Conservation (phyloP, 352 stramenopile species). For the Pythium apleroticum region DNA sequence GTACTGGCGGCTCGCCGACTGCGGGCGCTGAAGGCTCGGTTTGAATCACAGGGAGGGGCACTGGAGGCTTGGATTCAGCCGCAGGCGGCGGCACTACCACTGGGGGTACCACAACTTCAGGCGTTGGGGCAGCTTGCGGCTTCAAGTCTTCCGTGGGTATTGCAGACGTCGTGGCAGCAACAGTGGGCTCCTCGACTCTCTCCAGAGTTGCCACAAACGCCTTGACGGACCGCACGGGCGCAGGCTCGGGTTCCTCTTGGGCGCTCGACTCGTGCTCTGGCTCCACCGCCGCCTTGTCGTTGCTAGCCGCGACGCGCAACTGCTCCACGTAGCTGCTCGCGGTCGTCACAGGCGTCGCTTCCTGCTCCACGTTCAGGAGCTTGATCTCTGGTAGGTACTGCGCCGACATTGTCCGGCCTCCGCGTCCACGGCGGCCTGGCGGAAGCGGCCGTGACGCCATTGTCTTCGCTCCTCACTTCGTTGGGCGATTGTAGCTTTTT, state of each 20-base stretch:
- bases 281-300: background rate
- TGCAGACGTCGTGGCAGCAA: background rate
- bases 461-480: background rate
- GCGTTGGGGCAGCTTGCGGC: background rate
- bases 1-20: background rate
- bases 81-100: background rate
- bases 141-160: background rate
- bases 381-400: conserved; percentile 30
- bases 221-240: conserved; percentile 21
- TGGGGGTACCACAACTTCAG: background rate
- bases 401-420: conserved; percentile 22
- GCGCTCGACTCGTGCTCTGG: conserved; percentile 23
- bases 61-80: background rate
- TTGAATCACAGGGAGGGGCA: background rate
- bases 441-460: conserved; percentile 48
- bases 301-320: conserved; percentile 7
- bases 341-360: background rate
- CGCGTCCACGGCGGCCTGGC: conserved; percentile 25
- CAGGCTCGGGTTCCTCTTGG: conserved; percentile 6
- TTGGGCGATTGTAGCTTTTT: background rate
- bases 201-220: conserved; percentile 23
- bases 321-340: conserved; percentile 16
- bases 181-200: background rate
- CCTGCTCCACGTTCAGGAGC: conserved; percentile 19
- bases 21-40: background rate